Base-by-base conservation (phyloP, 2,329 filamentous ascomycete species). In the Bretziella fagacearum region DNA sequence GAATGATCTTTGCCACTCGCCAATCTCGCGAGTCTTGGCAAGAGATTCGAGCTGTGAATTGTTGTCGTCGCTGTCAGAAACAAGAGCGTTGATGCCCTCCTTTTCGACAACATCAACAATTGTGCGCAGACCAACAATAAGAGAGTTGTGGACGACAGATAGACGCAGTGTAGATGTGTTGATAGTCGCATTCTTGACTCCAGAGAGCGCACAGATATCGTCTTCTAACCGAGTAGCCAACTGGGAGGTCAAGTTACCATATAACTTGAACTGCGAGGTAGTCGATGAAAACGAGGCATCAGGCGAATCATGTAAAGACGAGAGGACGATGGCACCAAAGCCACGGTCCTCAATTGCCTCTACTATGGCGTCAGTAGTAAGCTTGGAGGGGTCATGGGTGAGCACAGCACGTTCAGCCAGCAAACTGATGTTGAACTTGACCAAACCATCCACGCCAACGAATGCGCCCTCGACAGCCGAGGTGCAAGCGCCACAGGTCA, bases 401-500 rank as follows among this genome's bases (percentile, higher is more conserved):
- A 95, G 77, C 32, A 95, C 81, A 3, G 87, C 89, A 51, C 89
- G 78, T 61, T 96, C 91, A 3, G 91, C 93, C 26, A 96, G 71
- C 54, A 98, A 67, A 62, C 85, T 94, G 60, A 98, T 93, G 58
- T 94, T 94, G 68, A 96, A 94, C 54, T 86, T 84, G 48, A 85
- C 59, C 13, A 96, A 62, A 18, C 91, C 91, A 7, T 82, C 76
- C 2, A 89, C 63, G 52, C 73, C 74, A 54, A 77, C 74, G 63
- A 98, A 91, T 3, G 82, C 85, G 44, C 75, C 72, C 57, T 95
- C 84, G 1, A 96, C 78, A 4, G 89, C 86, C 1, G 89, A 89
- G 0, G 91, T 96, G 62, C 91, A 98, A 35, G 91, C 85, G 18
- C 89, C 89, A 59, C 91, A 96, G 1, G 91, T 98, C 91, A 98